Conservation (phyloP, 1,139 yeast genomes). For the Zygotorulaspora mrakii region DNA sequence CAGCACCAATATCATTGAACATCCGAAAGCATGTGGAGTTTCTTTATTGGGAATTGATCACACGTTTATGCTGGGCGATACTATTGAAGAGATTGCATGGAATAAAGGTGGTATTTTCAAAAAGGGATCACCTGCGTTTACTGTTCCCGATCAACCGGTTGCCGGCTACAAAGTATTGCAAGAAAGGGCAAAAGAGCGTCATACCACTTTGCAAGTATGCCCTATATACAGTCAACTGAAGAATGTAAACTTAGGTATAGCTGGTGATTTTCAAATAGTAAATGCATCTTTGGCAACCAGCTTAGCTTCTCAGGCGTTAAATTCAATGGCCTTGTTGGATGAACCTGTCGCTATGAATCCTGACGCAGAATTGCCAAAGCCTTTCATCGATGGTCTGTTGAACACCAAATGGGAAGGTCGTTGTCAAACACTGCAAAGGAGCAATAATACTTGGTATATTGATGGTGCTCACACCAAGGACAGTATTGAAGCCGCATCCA, state of each 20-base stretch:
- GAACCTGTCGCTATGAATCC: conserved; percentile 24
- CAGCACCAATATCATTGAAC: conserved; percentile 79
- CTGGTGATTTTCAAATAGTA: conserved; percentile 77
- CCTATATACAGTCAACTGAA: conserved; percentile 42
- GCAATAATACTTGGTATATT: conserved; percentile 64
- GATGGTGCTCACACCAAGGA: conserved; percentile 98
- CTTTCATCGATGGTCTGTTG: conserved; percentile 62
- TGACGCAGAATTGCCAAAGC: conserved; percentile 27
- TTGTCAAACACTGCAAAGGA: conserved; percentile 65
- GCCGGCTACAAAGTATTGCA: conserved; percentile 51
- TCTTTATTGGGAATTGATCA: conserved; percentile 91
- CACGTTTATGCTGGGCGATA: conserved; percentile 79
- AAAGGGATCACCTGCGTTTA: conserved; percentile 57
- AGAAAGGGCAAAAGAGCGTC: conserved; percentile 65
- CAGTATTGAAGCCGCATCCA: conserved; percentile 72
- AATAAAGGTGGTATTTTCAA: conserved; percentile 95
- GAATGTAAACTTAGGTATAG: conserved; percentile 63
- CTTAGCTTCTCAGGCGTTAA: conserved; percentile 63
- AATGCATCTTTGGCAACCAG: conserved; percentile 88
- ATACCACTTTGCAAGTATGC: conserved; percentile 52
- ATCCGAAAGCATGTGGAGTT: conserved; percentile 84
- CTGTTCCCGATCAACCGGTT: conserved; percentile 56
- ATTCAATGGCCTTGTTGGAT: conserved; percentile 42
- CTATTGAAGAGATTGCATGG: conserved; percentile 90
- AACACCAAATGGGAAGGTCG: conserved; percentile 89